Conservation (phyloP, 257 asterid species). For the Solanum arcanum region DNA sequence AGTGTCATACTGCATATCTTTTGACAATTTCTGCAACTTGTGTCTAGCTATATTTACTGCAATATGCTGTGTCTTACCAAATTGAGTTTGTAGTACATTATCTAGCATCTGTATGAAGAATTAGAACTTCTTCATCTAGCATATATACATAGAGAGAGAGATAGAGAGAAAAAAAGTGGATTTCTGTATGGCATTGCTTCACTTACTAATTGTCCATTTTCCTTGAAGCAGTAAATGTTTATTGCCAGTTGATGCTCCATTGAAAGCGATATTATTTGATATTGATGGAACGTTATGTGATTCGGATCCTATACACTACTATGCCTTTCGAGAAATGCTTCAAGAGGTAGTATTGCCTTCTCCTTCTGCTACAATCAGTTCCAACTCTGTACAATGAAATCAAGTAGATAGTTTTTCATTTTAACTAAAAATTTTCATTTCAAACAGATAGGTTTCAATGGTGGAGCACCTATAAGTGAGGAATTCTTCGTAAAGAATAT, state of each 20-base stretch:
- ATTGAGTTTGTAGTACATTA: not conserved
- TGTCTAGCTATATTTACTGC: not conserved
- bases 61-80: not conserved
- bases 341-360: constrained; percentile 44
- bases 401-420: not conserved
- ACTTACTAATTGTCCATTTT: not conserved
- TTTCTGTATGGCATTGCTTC: not conserved
- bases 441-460: constrained; percentile 58
- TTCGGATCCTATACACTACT: constrained; percentile 74
- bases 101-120: not conserved
- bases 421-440: not conserved
- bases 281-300: constrained; percentile 80
- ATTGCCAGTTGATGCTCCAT: constrained; percentile 53
- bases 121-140: not conserved
- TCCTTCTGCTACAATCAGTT: not conserved
- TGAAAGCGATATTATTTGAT: constrained; percentile 70
- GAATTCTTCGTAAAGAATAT: constrained; percentile 51
- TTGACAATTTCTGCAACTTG: not conserved
- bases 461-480: constrained; percentile 65
- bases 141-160: not conserved
- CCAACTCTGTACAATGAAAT: not conserved
- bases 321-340: constrained; percentile 81
- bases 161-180: not conserved
- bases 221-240: constrained; percentile 18
- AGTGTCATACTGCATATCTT: not conserved